phyloP scores from a whole-genome alignment of 345 rosid species.

The Aquilaria malaccensis region DNA sequence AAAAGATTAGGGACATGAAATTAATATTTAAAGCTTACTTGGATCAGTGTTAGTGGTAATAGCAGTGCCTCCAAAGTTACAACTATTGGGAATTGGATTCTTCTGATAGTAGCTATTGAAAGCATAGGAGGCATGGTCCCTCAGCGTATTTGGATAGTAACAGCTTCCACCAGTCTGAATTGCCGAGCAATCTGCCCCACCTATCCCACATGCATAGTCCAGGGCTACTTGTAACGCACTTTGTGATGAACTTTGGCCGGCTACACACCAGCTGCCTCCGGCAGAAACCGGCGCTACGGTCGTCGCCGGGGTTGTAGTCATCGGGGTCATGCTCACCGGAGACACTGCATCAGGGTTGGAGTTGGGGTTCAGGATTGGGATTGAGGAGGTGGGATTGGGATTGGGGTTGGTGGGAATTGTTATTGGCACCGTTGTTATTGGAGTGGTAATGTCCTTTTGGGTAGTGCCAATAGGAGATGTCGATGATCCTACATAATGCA shows the following conservation, averaged over 20 bases:
- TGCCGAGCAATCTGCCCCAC: conserved; percentile 67
- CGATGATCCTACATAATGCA: no score
- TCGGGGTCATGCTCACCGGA: conserved; percentile 23
- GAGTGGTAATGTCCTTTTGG: conserved; percentile 52
- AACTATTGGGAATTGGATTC: conserved; percentile 67
- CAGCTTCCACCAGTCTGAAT: conserved; percentile 63
- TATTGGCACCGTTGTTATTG: conserved; percentile 51
- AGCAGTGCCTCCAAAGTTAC: conserved; percentile 80
- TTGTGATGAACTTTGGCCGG: conserved; percentile 60
- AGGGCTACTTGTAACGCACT: conserved; percentile 62
- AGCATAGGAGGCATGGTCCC: conserved; percentile 73
- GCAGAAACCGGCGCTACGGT: conserved; percentile 19
- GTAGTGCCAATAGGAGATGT: conserved; percentile 5
- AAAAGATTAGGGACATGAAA: conserved; percentile 31
- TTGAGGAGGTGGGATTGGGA: conserved; percentile 26
- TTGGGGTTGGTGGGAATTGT: conserved; percentile 27
- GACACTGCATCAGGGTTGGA: conserved; percentile 34
- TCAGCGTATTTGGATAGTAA: conserved; percentile 49
- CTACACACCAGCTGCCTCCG: conserved; percentile 76
- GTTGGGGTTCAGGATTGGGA: conserved; percentile 35
- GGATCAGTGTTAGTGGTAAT: conserved; percentile 78
- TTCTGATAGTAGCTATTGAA: conserved; percentile 75
- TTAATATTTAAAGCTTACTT: conserved; percentile 43
- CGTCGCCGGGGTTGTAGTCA: conserved; percentile 15
- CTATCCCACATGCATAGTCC: conserved; percentile 86